Evolutionary conservation across 495 filamentous ascomycete genomes (phyloP), one percentile per base, ranked within the genome.

Genomic region (Lasiosphaeris hirsuta): DNA sequence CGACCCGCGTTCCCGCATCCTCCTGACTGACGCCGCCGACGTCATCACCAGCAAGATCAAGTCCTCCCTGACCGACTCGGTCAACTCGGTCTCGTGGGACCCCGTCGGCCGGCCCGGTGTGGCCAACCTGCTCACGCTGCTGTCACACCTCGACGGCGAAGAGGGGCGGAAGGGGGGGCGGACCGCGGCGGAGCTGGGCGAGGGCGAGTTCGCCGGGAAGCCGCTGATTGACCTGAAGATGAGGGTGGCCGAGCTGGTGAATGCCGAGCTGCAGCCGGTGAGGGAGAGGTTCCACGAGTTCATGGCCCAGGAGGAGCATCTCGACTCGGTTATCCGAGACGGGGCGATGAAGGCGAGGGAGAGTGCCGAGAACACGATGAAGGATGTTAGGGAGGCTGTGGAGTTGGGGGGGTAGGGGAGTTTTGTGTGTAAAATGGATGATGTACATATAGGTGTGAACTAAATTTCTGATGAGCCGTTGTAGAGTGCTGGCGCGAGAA

Each of bases 51-150:
- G 69, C 41, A 96, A 95, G 68, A 73, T 97, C 60, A 82, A 70
- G 52, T 63, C 70, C 10, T 90, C 94, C 33, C 66, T 91, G n/a
- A 97, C 94, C 17, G 94, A 98, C 67, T 84, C 79, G 0, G 57
- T 78, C 2, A 64, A 75, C 9, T 69, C 60, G 3, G 80, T 96
- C 40, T 83, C 82, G 3, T 96, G 90, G 69, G 88, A 96, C 57
- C 88, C 86, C 0, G 62, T 59, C 0, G 59, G 57, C 0, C 79
- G 94, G 37, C 92, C 93, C 0, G 95, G 91, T 1, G 86, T 98
- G 0, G 84, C 92, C 14, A 98, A 97, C 69, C 74, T 98, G 13
- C 70, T 98, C 15, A 82, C 89, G 46, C 79, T 98, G 36, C 72
- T 90, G 17, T 81, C 83, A 38, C 83, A 90, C 58, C 81, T 90